These are phyloP conservation scores for Paracoccidioides brasiliensis DNA, from an alignment of 2,329 filamentous ascomycete species.

Conservation along the genomic window DNA sequence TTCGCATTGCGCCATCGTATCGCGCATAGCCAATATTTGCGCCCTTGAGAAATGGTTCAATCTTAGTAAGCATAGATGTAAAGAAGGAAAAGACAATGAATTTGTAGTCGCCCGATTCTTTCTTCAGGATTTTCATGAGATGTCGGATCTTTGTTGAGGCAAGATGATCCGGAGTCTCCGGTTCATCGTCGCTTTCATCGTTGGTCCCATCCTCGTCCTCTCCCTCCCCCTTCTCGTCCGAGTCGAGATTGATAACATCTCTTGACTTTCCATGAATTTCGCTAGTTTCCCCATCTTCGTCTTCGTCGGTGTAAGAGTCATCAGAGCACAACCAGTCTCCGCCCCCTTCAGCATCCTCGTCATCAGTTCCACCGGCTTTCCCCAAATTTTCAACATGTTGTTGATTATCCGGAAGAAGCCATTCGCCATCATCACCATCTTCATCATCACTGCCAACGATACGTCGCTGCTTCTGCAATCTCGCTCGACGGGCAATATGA, in stretches of 20 bases:
- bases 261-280: constrained; percentile 21
- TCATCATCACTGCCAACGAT: constrained; percentile 43
- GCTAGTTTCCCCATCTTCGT: constrained; percentile 14
- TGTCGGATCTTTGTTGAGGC: constrained; percentile 83
- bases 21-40: constrained; percentile 68
- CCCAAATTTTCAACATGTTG: constrained; percentile 50
- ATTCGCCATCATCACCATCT: constrained; percentile 58
- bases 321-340: constrained; percentile 65
- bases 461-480: constrained; percentile 27
- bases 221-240: constrained; percentile 20
- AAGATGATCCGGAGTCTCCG: constrained; percentile 32
- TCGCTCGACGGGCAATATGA: constrained; percentile 13
- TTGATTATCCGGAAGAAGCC: constrained; percentile 62
- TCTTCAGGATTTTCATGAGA: constrained; percentile 64
- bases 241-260: constrained; percentile 9
- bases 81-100: constrained; percentile 99
- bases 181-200: constrained; percentile 22
- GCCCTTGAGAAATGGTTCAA: constrained; percentile 75
- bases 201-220: constrained; percentile 20
- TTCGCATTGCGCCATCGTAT: constrained; percentile 92
- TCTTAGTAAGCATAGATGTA: constrained; percentile 92
- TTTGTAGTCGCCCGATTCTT: constrained; percentile 72
- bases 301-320: constrained; percentile 45
- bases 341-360: constrained; percentile 77
- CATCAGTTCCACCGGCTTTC: constrained; percentile 69